Percentiles rank a stretch among this genome's conserved stretches.
phyloP scores from a whole-genome alignment of 1,284 basidiomycete genomes.

The Chalciporus sp. region DNA sequence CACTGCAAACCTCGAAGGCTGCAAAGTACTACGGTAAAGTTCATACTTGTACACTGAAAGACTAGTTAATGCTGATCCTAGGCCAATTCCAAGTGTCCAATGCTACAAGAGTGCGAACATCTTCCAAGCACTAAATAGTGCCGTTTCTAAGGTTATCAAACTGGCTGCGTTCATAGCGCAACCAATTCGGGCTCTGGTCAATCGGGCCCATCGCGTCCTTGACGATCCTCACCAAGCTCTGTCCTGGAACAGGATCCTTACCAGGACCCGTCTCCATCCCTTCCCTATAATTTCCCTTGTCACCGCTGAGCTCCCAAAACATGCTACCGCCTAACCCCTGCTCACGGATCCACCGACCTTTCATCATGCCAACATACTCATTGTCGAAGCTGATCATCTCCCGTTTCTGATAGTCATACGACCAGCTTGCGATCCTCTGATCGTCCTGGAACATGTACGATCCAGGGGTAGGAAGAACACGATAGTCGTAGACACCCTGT shows the following conservation, averaged over 20 bases:
- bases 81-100: background rate
- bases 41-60: slow-evolving; percentile 2
- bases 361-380: slow-evolving; percentile 66
- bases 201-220: slow-evolving; percentile 77
- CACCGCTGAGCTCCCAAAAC: slow-evolving; percentile 86
- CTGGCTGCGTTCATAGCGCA: slow-evolving; percentile 68
- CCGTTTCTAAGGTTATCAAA: slow-evolving; percentile 79
- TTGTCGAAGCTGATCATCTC: slow-evolving; percentile 85
- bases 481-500: slow-evolving; percentile 80
- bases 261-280: slow-evolving; percentile 72
- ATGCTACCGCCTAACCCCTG: slow-evolving; percentile 79
- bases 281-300: slow-evolving; percentile 66
- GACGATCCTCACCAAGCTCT: slow-evolving; percentile 67
- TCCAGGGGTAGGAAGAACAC: slow-evolving; percentile 72
- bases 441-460: slow-evolving; percentile 64
- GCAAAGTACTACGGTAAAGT: background rate
- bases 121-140: slow-evolving; percentile 21
- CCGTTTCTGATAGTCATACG: slow-evolving; percentile 64
- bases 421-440: slow-evolving; percentile 67
- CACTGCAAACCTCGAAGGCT: background rate
- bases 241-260: slow-evolving; percentile 61
- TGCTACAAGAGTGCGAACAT: background rate
- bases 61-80: slow-evolving; percentile 1
- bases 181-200: slow-evolving; percentile 68
- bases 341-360: slow-evolving; percentile 74